A percentile compares a stretch with the other conserved stretches of the same genome.
Evolutionary conservation across 1,284 basidiomycete species (phyloP).

Genomic region (Moesziomyces sp.): DNA sequence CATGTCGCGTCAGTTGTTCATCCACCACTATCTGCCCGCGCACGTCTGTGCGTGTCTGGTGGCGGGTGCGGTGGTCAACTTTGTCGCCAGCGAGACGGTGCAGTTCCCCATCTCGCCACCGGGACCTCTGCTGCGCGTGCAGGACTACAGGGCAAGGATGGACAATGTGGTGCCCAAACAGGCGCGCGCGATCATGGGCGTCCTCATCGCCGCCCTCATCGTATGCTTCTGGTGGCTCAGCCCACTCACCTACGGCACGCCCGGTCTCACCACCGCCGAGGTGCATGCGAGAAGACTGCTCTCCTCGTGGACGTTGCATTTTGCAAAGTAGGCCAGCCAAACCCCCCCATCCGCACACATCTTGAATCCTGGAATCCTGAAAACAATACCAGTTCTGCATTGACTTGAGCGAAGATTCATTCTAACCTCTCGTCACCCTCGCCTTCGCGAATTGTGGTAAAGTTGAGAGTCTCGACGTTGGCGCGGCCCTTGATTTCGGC

Average conservation of each 20-base stretch:
- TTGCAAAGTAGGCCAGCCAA: slow-evolving; percentile 31
- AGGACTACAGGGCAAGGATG: slow-evolving; percentile 30
- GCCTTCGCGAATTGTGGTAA: slow-evolving; percentile 56
- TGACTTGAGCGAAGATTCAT: not conserved
- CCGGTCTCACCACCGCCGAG: slow-evolving; percentile 41
- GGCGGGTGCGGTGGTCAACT: slow-evolving; percentile 90
- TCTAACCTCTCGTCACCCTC: slow-evolving; percentile 59
- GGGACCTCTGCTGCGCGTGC: slow-evolving; percentile 69
- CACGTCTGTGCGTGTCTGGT: slow-evolving; percentile 86
- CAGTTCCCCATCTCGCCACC: slow-evolving; percentile 86
- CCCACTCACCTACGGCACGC: slow-evolving; percentile 62
- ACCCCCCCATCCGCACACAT: not conserved
- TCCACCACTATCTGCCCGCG: slow-evolving; percentile 94
- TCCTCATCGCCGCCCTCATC: slow-evolving; percentile 29
- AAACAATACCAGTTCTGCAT: not conserved
- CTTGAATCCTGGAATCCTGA: not conserved
- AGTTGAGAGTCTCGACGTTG: slow-evolving; percentile 71
- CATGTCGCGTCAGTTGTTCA: slow-evolving; percentile 89
- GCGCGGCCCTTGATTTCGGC: slow-evolving; percentile 85
- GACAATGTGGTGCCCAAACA: slow-evolving; percentile 29
- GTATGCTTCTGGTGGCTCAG: slow-evolving; percentile 55
- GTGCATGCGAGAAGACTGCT: slow-evolving; percentile 47
- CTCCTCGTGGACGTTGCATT: slow-evolving; percentile 60
- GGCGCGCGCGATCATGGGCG: slow-evolving; percentile 19
- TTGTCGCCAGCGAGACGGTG: slow-evolving; percentile 77